Base-by-base conservation (phyloP, 352 stramenopile genomes). In the Phytopythium delawarense region DNA sequence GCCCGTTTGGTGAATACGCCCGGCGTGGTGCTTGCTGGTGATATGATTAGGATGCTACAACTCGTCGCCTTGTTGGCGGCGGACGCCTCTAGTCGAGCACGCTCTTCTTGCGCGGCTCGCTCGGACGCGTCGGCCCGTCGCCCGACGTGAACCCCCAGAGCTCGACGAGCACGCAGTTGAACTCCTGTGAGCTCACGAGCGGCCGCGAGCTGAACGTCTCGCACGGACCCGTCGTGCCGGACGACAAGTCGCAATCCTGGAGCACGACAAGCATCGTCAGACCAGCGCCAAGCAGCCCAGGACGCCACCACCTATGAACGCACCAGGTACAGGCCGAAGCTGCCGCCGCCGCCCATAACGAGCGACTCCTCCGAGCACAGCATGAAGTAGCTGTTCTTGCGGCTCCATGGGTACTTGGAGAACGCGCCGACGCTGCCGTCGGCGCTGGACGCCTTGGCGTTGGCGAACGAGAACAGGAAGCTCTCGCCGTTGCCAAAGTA, bases 341-440 rank as follows among this genome's bases (percentile, higher is more conserved):
- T 91, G 37, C 89, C 89, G 3, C 91, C 91, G 20, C 91, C 91
- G 42, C 91, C 91, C 83, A 97, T 94, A 23, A 94, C 86, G 42
- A 97, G 74, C 39, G 88, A 96, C 58, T 96, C 87, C 15, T 96
- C 87, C 20, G 87, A 96, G 69, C 87, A 95, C 25, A 97, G 74
- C 81, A 94, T 89, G 50, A 96, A 97, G 66, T 96, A 97, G 63
- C 80, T 91, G 74, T 97, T 97, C 55, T 87, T 84, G 21, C 89
- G 83, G 39, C 87, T 96, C 86, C 88, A 96, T 45, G 86, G 66
- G 53, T 93, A 96, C 59, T 91, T 92, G 12, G 76, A 70, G 56
- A 96, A 92, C 32, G 48, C 51, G 23, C n/a, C 40, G 32, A 28
- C 53, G 51, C 2, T 15, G 16, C 60, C 69, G 21, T 66, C 58